Evolutionary conservation across 2,329 filamentous ascomycete genomes (phyloP).

Genomic region (Calonectria hawksworthii): DNA sequence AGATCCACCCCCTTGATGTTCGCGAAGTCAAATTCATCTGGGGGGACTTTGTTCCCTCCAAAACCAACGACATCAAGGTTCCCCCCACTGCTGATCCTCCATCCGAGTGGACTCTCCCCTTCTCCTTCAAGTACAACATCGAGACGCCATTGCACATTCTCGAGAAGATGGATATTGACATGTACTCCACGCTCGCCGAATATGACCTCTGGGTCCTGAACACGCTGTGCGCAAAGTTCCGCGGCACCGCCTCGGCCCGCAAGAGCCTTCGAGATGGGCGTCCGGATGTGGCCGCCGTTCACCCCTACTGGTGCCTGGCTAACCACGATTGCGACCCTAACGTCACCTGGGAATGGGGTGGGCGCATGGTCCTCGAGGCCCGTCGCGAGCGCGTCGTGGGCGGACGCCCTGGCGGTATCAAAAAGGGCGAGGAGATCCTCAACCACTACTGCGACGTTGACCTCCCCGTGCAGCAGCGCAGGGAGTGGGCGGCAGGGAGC

Average conservation of each 20-base stretch:
- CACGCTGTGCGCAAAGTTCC: slow-evolving; percentile 92
- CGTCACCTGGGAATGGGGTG: slow-evolving; percentile 94
- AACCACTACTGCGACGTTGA: slow-evolving; percentile 95
- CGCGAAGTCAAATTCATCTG: slow-evolving; percentile 77
- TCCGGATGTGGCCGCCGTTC: slow-evolving; percentile 92
- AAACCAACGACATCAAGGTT: slow-evolving; percentile 66
- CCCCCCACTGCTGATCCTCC: slow-evolving; percentile 69
- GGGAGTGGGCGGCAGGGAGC: slow-evolving; percentile 91
- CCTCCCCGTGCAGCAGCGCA: slow-evolving; percentile 81
- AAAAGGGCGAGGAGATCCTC: slow-evolving; percentile 85
- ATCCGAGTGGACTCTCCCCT: slow-evolving; percentile 78
- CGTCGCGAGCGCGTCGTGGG: slow-evolving; percentile 70
- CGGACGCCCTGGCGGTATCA: slow-evolving; percentile 71
- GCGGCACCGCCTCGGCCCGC: slow-evolving; percentile 90
- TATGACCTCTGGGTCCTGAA: slow-evolving; percentile 90
- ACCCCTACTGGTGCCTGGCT: slow-evolving; percentile 95
- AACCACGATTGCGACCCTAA: slow-evolving; percentile 98
- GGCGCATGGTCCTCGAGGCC: slow-evolving; percentile 79
- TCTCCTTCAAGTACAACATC: slow-evolving; percentile 83
- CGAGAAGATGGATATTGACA: slow-evolving; percentile 87
- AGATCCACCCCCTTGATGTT: slow-evolving; percentile 74
- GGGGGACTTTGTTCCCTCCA: slow-evolving; percentile 73
- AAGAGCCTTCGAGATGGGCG: slow-evolving; percentile 82
- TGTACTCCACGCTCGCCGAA: slow-evolving; percentile 70
- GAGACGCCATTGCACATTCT: slow-evolving; percentile 82